Evolutionary conservation across 176 grass and related monocot species (phyloP).

Genomic region (Puccinellia tenuiflora): DNA sequence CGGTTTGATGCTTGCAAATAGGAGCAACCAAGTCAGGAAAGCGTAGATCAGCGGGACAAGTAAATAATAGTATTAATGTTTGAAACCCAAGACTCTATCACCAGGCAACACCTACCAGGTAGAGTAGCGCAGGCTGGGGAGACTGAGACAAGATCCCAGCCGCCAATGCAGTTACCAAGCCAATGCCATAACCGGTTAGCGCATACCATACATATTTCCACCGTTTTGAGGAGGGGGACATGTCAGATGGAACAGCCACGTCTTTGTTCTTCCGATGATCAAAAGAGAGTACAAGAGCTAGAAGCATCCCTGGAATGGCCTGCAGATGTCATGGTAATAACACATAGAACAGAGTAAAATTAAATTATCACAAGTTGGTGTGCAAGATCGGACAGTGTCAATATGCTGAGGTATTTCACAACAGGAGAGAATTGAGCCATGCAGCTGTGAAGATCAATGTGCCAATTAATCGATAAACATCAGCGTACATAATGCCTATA

Average conservation of each 20-base stretch:
- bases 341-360: not conserved
- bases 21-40: not conserved
- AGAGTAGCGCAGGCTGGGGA: slow-evolving; percentile 95
- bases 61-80: not conserved
- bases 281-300: slow-evolving; percentile 82
- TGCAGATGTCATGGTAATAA: slow-evolving; percentile 25
- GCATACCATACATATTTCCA: slow-evolving; percentile 81
- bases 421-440: not conserved
- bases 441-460: not conserved
- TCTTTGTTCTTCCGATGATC: slow-evolving; percentile 83
- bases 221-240: slow-evolving; percentile 23
- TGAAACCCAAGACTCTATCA: slow-evolving; percentile 5
- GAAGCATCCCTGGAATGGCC: slow-evolving; percentile 97
- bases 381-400: not conserved
- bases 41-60: not conserved
- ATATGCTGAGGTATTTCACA: not conserved
- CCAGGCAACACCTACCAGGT: slow-evolving; percentile 57
- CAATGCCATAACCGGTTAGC: slow-evolving; percentile 75
- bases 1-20: not conserved
- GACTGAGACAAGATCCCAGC: slow-evolving; percentile 89
- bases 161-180: slow-evolving; percentile 74
- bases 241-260: slow-evolving; percentile 29
- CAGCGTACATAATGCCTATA: not conserved
- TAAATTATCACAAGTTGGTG: not conserved
- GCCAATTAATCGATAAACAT: not conserved